These are phyloP conservation scores for Verticillium isaacii DNA, from an alignment of 2,329 filamentous ascomycete genomes.

Conservation along the genomic window DNA sequence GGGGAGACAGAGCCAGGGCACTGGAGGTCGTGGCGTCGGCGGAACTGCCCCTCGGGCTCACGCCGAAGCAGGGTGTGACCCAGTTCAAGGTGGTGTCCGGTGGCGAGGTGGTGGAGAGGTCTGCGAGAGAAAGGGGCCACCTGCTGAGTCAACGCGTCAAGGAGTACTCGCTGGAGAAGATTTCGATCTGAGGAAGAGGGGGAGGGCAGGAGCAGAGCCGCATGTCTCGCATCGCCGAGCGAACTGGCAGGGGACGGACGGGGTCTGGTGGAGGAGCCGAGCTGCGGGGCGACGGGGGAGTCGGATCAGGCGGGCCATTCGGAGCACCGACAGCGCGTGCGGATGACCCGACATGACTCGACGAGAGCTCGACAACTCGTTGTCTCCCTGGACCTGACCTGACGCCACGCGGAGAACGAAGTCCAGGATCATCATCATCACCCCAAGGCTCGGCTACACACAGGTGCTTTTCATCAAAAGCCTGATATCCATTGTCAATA, in stretches of 20 bases:
- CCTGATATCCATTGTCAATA: background rate
- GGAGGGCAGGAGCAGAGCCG: background rate
- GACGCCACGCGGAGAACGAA: background rate
- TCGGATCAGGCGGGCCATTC: background rate
- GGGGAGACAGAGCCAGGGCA: slow-evolving; percentile 37
- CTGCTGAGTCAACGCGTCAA: slow-evolving; percentile 75
- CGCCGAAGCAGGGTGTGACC: slow-evolving; percentile 47
- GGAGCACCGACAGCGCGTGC: background rate
- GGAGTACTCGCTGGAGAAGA: slow-evolving; percentile 77
- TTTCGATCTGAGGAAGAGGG: slow-evolving; percentile 51
- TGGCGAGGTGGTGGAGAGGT: slow-evolving; percentile 67
- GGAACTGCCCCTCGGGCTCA: slow-evolving; percentile 70
- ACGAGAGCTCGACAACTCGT: background rate
- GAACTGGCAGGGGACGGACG: background rate
- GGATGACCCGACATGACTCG: background rate
- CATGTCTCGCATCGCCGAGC: background rate
- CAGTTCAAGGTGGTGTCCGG: slow-evolving; percentile 58
- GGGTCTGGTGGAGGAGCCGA: background rate
- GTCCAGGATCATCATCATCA: background rate
- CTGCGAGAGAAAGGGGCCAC: slow-evolving; percentile 68
- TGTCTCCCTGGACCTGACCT: background rate
- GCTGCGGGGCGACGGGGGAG: background rate
- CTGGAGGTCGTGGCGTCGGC: slow-evolving; percentile 39
- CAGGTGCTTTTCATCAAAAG: background rate
- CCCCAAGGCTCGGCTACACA: background rate